A percentile compares a stretch with the other conserved stretches of the same genome.
These are phyloP conservation scores for Tylopilus balloui DNA, from an alignment of 768 basidiomycete genomes.

Conservation along the genomic window DNA sequence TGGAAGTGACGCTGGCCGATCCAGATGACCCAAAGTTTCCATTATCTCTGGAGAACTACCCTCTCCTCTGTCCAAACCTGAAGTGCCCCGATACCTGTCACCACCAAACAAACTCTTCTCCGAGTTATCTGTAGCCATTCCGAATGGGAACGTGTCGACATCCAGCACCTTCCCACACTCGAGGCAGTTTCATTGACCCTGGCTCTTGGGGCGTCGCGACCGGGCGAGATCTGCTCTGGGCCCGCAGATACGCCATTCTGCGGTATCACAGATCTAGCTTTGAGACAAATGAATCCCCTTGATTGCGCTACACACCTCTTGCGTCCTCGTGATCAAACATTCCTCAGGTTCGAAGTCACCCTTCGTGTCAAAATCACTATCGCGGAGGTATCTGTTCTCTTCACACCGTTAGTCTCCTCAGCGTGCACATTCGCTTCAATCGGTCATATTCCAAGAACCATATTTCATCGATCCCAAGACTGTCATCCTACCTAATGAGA, in stretches of 20 bases:
- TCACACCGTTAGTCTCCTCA: background rate
- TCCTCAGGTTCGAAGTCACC: background rate
- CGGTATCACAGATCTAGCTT: background rate
- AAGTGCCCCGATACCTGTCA: background rate
- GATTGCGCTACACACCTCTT: background rate
- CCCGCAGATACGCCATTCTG: constrained; percentile 1
- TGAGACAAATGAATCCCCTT: background rate
- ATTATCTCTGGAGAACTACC: background rate
- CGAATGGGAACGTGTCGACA: background rate
- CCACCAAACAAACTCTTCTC: background rate
- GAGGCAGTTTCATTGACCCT: background rate
- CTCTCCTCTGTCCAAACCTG: background rate
- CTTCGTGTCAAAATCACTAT: background rate
- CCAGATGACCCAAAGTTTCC: background rate
- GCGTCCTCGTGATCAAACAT: background rate
- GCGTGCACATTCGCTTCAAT: constrained; percentile 4
- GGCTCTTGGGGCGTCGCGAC: background rate
- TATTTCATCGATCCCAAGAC: background rate
- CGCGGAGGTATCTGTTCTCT: background rate
- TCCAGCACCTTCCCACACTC: constrained; percentile 1
- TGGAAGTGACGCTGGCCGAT: background rate
- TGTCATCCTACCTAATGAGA: background rate
- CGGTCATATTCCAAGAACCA: no score
- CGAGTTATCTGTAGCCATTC: background rate
- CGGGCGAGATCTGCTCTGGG: background rate